Conservation (phyloP, 768 basidiomycete species). For the Mycena pura region DNA sequence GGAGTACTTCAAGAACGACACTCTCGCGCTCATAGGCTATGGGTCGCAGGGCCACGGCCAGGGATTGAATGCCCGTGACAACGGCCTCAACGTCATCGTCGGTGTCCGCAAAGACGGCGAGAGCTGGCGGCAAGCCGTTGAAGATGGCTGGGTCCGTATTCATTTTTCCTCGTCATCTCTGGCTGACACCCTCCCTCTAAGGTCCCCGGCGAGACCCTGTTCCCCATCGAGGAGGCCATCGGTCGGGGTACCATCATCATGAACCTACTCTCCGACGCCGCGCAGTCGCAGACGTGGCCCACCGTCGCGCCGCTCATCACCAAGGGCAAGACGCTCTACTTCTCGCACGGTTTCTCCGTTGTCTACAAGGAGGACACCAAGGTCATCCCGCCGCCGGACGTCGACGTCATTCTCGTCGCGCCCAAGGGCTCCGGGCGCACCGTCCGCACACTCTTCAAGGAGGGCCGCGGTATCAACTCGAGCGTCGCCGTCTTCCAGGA, state of each 20-base stretch:
- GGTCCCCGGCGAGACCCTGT: slow-evolving; percentile 97
- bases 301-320: slow-evolving; percentile 92
- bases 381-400: slow-evolving; percentile 88
- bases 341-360: slow-evolving; percentile 99
- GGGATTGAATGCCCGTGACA: slow-evolving; percentile 98
- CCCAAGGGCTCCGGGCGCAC: slow-evolving; percentile 99
- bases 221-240: slow-evolving; percentile 98
- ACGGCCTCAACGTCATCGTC: slow-evolving; percentile 97
- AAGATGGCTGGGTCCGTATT: slow-evolving; percentile 91
- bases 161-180: not conserved
- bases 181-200: slow-evolving; percentile 32
- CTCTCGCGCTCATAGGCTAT: slow-evolving; percentile 98
- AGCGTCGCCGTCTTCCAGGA: slow-evolving; percentile 96
- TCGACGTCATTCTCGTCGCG: slow-evolving; percentile 99
- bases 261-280: slow-evolving; percentile 99
- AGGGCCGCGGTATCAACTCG: slow-evolving; percentile 98
- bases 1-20: slow-evolving; percentile 99
- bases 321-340: slow-evolving; percentile 99
- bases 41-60: slow-evolving; percentile 99
- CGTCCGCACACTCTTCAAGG: slow-evolving; percentile 99
- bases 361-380: slow-evolving; percentile 98
- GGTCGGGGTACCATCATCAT: slow-evolving; percentile 97
- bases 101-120: slow-evolving; percentile 97
- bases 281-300: slow-evolving; percentile 97
- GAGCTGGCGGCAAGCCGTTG: slow-evolving; percentile 93